These are phyloP conservation scores for Hanseniaspora taiwanica DNA, from an alignment of 805 yeast species.

Conservation along the genomic window DNA sequence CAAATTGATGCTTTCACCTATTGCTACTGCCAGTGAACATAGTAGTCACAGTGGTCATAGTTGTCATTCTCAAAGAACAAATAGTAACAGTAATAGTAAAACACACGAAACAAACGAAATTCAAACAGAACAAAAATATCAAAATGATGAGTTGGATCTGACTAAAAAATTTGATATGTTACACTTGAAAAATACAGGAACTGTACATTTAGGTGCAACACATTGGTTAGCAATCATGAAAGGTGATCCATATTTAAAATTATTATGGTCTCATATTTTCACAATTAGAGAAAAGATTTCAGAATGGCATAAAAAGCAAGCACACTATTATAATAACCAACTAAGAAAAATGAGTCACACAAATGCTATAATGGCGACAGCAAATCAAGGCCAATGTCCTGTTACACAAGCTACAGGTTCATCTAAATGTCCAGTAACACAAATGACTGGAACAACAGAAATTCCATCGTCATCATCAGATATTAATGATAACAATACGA, in stretches of 20 bases:
- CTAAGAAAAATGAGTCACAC: not conserved
- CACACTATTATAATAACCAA: not conserved
- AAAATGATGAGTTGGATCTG: slow-evolving; percentile 25
- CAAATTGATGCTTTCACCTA: not conserved
- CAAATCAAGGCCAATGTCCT: not conserved
- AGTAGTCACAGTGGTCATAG: too few species aligned
- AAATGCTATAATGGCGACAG: not conserved
- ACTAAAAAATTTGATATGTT: slow-evolving; percentile 33
- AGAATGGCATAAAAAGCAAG: slow-evolving; percentile 20
- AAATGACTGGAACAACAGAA: too few species aligned
- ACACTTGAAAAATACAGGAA: slow-evolving; percentile 29
- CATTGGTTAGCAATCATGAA: slow-evolving; percentile 49
- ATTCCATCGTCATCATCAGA: not conserved
- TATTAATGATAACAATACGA: not conserved
- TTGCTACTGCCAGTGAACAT: too few species aligned
- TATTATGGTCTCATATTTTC: slow-evolving; percentile 38
- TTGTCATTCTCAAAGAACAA: too few species aligned
- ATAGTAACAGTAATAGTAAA: too few species aligned
- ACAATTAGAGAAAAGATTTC: slow-evolving; percentile 27
- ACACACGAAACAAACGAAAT: too few species aligned
- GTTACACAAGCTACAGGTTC: not conserved
- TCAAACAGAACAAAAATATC: too few species aligned
- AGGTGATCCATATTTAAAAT: slow-evolving; percentile 43
- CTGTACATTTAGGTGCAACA: slow-evolving; percentile 36
- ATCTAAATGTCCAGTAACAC: not conserved